Evolutionary conservation across 805 yeast genomes (phyloP), one percentile per base, ranked within the genome.

Genomic region (Saturnispora kantuleensis): DNA sequence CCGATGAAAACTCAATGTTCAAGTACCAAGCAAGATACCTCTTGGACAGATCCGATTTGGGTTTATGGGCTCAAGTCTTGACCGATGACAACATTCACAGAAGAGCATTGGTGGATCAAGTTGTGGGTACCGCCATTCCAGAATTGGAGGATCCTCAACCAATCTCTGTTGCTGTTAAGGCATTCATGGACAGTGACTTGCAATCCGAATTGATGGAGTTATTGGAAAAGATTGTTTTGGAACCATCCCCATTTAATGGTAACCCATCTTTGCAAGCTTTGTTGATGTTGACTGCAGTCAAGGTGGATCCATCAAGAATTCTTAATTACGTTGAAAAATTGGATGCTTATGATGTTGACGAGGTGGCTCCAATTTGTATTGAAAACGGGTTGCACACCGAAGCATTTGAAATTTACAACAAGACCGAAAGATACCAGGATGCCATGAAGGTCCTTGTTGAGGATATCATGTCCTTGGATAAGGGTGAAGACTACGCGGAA

Each of bases 21-120:
- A 93, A 93, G 66, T 90, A 93, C 67, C 98, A 93, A 72, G 97
- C 97, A n/a, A 81, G 97, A 64, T 93, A 93, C 62, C 73, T 93
- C 56, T 75, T 93, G 55, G 71, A 78, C 49, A 84, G 95, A 64
- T 86, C 96, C n/a, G 96, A 93, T 60, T 70, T 79, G 18, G 73
- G 66, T 6, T 73, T 93, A 52, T 93, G 97, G 97, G 67, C 76
- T 45, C 71, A 71, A 53, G 98, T 93, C 5, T 73, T 93, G 59
- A 57, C 70, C 48, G 75, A 73, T 37, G 93, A 83, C 39, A 88
- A 85, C 64, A 70, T 77, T 50, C 94, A 90, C 70, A 81, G 96
- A 68, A 82, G 95, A 62, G 94, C 81, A 62, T 73, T 93, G 57
- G 73, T 93, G 53, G 99, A 93, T 59, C 96, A 93, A 64, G 86